Base-by-base conservation (phyloP, 2,329 filamentous ascomycete species). In the Hymenoscyphus occultus region DNA sequence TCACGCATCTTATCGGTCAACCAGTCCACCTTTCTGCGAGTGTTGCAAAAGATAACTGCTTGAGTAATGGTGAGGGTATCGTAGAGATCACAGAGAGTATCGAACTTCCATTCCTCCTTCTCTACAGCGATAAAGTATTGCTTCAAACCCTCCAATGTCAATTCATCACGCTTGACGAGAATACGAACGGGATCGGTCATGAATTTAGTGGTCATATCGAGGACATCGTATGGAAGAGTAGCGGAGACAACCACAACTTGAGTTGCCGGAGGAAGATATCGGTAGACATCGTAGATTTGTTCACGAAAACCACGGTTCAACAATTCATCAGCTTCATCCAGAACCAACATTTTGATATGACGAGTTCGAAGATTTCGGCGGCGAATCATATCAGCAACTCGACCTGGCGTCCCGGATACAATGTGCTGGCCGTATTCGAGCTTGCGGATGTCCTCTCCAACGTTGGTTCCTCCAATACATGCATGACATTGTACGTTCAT, bases 21-120 rank as follows among this genome's bases (percentile, higher is more conserved):
- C 95, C 95, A 99, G 85, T 99, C 95, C 77, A 99, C 95, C 93
- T 99, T 99, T 87, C 94, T 91, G 81, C 95, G 91, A 78, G 95
- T 99, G 90, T 99, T 99, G 89, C 95, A 99, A 91, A 99, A 99
- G 83, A 99, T 99, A 82, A 99, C 95, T 67, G 95, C 95, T 82
- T 99, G 95, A 75, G 95, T 99, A 77, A 98, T 99, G 79, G 95
- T 99, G 78, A 99, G 91, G 64, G 95, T 99, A 85, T 99, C 95
- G 86, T 99, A 99, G 74, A 99, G 83, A 82, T 99, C 95, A 76
- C 92, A 98, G 69, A 99, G 92, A 68, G 95, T 99, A 81, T 99
- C 95, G 72, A 99, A 90, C 85, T 99, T 99, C 95, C 95, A 99
- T 78, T 99, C 95, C 81, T 99, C 95, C 87, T 99, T 98, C 86